These are phyloP conservation scores for Phytophthora pistaciae DNA, from an alignment of 352 stramenopile species.

Conservation along the genomic window DNA sequence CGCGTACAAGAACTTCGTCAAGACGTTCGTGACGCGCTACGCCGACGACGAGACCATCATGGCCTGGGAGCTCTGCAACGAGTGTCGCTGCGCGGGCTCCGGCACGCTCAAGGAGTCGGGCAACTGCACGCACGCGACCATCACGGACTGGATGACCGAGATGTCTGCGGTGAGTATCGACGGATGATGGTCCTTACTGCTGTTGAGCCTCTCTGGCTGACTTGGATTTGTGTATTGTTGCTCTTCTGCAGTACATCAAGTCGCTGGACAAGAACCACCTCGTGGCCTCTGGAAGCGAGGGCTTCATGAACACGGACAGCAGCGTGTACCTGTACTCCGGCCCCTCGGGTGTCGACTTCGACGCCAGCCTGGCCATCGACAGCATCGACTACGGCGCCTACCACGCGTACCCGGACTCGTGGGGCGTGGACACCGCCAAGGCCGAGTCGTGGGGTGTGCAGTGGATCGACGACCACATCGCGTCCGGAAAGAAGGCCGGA, in stretches of 20 bases:
- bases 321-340: slow-evolving; percentile 47
- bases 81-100: slow-evolving; percentile 40
- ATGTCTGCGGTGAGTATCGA: slow-evolving; percentile 36
- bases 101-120: slow-evolving; percentile 31
- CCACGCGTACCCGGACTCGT: slow-evolving; percentile 46
- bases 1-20: slow-evolving; percentile 35
- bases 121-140: slow-evolving; percentile 29
- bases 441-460: slow-evolving; percentile 39
- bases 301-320: slow-evolving; percentile 48
- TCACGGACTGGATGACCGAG: slow-evolving; percentile 42
- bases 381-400: slow-evolving; percentile 45
- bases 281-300: slow-evolving; percentile 39
- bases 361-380: slow-evolving; percentile 36
- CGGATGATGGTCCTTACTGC: background rate
- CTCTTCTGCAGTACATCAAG: slow-evolving; percentile 37
- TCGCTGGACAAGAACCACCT: slow-evolving; percentile 44
- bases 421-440: slow-evolving; percentile 31
- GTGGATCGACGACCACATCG: slow-evolving; percentile 44
- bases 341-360: slow-evolving; percentile 43
- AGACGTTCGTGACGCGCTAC: slow-evolving; percentile 31
- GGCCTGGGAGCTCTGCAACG: slow-evolving; percentile 36
- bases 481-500: slow-evolving; percentile 27
- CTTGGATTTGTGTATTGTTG: background rate
- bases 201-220: background rate
- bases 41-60: slow-evolving; percentile 32